These are phyloP conservation scores for Linum tenue DNA, from an alignment of 345 rosid genomes.

Conservation along the genomic window DNA sequence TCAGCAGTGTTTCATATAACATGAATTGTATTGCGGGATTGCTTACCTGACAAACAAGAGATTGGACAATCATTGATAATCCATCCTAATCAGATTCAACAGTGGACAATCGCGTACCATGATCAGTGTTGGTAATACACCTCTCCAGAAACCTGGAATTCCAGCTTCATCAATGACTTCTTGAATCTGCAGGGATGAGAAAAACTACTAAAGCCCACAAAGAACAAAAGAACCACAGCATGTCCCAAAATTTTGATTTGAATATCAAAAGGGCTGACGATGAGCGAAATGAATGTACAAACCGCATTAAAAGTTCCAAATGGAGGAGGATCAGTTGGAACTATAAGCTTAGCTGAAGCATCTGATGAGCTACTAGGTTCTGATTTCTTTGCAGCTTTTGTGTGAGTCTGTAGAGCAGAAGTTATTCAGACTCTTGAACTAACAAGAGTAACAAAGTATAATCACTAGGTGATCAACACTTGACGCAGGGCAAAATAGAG, in stretches of 20 bases:
- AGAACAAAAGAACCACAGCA: not conserved
- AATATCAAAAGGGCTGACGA: not conserved
- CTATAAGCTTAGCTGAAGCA: conserved; percentile 35
- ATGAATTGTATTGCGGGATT: conserved; percentile 96
- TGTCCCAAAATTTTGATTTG: conserved; percentile 1
- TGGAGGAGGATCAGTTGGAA: conserved; percentile 49
- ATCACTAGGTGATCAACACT: not conserved
- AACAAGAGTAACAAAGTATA: conserved; percentile 1
- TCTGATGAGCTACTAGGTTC: conserved; percentile 19
- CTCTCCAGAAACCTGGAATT: conserved; percentile 86
- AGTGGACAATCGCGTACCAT: conserved; percentile 58
- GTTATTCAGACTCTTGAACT: conserved; percentile 9
- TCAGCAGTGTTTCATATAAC: conserved; percentile 90
- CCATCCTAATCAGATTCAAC: conserved; percentile 15
- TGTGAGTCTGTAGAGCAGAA: conserved; percentile 66
- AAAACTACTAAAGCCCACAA: not conserved
- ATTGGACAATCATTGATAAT: conserved; percentile 24
- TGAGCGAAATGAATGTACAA: conserved; percentile 19
- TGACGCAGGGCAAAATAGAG: not conserved
- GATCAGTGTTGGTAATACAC: conserved; percentile 83
- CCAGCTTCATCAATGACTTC: conserved; percentile 87
- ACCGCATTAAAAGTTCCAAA: conserved; percentile 69
- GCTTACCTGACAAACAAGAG: conserved; percentile 54
- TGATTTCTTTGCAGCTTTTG: conserved; percentile 40
- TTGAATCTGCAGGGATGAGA: conserved; percentile 46